phyloP scores from a whole-genome alignment of 768 basidiomycete species.

The Boletales sp. region DNA sequence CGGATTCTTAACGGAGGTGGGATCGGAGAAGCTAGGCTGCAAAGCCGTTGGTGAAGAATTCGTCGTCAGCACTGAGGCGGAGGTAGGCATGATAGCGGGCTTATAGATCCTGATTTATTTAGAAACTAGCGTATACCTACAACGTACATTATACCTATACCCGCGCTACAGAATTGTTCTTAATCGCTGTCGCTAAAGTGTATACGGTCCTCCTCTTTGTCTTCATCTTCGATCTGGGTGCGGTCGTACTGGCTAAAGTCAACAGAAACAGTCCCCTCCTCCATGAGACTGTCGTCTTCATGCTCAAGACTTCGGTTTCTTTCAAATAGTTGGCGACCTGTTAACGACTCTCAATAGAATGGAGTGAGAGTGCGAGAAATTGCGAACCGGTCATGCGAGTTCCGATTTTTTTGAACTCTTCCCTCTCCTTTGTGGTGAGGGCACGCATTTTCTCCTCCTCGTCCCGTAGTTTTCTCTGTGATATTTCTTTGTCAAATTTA shows the following conservation, averaged over 20 bases:
- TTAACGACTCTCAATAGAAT: slow-evolving; percentile 6
- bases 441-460: slow-evolving; percentile 77
- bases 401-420: slow-evolving; percentile 68
- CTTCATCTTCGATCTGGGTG: slow-evolving; percentile 40
- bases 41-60: slow-evolving; percentile 53
- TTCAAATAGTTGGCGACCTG: slow-evolving; percentile 93
- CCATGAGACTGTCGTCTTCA: slow-evolving; percentile 76
- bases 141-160: neutral
- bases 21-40: slow-evolving; percentile 53
- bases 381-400: slow-evolving; percentile 66
- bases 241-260: slow-evolving; percentile 89
- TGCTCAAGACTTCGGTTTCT: slow-evolving; percentile 62
- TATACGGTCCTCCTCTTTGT: slow-evolving; percentile 60
- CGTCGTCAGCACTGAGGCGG: slow-evolving; percentile 48
- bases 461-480: slow-evolving; percentile 54
- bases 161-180: slow-evolving; percentile 11
- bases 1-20: slow-evolving; percentile 61
- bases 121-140: neutral
- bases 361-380: neutral
- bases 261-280: slow-evolving; percentile 85
- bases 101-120: slow-evolving; percentile 37
- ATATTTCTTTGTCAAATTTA: slow-evolving; percentile 70
- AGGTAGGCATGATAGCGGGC: slow-evolving; percentile 58
- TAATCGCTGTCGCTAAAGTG: slow-evolving; percentile 89
- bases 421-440: slow-evolving; percentile 75